Evolutionary conservation across 1,284 basidiomycete genomes (phyloP).

Genomic region (Cystobasidiaceae sp.): DNA sequence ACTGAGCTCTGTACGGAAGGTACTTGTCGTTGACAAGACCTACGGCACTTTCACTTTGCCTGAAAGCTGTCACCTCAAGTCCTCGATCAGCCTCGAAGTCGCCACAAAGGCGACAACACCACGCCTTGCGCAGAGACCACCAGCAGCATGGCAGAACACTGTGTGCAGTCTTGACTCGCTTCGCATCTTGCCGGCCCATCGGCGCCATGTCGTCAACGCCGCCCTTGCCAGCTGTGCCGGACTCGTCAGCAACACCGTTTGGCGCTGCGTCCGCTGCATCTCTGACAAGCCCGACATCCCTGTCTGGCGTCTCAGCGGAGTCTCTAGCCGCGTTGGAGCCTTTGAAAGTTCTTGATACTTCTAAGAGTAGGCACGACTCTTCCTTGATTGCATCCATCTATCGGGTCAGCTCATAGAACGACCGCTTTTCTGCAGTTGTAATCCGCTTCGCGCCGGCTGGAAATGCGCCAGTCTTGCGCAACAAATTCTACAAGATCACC

Average conservation of each 20-base stretch:
- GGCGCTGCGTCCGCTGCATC: conserved; percentile 15
- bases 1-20: no score
- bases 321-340: conserved; percentile 62
- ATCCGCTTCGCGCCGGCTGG: conserved; percentile 97
- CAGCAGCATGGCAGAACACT: no score
- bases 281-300: conserved; percentile 1
- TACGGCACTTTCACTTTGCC: no score
- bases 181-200: no score
- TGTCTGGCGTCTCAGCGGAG: conserved; percentile 15
- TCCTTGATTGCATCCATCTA: neutral
- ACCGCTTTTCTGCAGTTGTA: conserved; percentile 61
- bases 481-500: conserved; percentile 97
- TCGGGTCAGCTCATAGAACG: neutral
- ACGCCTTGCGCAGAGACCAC: no score
- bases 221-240: conserved; percentile 1
- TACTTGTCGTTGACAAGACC: no score
- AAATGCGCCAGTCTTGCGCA: conserved; percentile 96
- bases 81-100: no score
- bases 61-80: no score
- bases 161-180: no score
- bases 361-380: conserved; percentile 60
- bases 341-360: conserved; percentile 75
- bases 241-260: neutral
- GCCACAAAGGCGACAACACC: no score
- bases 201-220: neutral